Evolutionary conservation across 2,329 filamentous ascomycete genomes (phyloP).

Genomic region (Colletotrichum sublineola): DNA sequence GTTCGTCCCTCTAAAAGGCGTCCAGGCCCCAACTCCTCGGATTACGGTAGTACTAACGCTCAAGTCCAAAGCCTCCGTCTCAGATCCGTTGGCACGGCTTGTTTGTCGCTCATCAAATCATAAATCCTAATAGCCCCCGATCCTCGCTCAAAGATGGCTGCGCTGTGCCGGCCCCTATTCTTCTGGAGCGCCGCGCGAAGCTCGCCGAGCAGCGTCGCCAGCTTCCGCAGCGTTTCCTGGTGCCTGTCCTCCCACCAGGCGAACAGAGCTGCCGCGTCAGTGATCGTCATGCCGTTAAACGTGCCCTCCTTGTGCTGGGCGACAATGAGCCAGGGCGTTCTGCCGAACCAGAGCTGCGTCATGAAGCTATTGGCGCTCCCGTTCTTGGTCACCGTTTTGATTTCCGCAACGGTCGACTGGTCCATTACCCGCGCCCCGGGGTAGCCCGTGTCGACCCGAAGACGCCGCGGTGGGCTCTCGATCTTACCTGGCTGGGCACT

Average conservation of each 20-base stretch:
- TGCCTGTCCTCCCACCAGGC: background rate
- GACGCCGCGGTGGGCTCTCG: no score
- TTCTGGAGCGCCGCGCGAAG: background rate
- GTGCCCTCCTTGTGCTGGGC: conserved; percentile 43
- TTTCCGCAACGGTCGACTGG: conserved; percentile 43
- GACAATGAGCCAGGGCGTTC: conserved; percentile 46
- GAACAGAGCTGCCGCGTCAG: background rate
- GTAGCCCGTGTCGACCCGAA: background rate
- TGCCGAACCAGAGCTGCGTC: conserved; percentile 49
- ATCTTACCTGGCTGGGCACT: background rate
- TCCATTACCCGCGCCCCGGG: conserved; percentile 6
- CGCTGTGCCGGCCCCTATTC: background rate
- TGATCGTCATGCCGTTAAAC: conserved; percentile 33
- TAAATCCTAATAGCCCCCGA: background rate
- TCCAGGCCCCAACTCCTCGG: background rate
- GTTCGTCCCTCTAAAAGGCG: no score
- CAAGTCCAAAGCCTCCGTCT: background rate
- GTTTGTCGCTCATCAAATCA: background rate
- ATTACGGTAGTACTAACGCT: background rate
- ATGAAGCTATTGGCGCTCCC: conserved; percentile 14
- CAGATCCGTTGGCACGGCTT: background rate
- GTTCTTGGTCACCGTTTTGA: conserved; percentile 40
- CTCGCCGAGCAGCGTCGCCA: background rate
- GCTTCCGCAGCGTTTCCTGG: conserved; percentile 5
- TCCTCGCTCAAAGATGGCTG: background rate